These are phyloP conservation scores for Citrus medica DNA, from an alignment of 345 rosid species.

Conservation along the genomic window DNA sequence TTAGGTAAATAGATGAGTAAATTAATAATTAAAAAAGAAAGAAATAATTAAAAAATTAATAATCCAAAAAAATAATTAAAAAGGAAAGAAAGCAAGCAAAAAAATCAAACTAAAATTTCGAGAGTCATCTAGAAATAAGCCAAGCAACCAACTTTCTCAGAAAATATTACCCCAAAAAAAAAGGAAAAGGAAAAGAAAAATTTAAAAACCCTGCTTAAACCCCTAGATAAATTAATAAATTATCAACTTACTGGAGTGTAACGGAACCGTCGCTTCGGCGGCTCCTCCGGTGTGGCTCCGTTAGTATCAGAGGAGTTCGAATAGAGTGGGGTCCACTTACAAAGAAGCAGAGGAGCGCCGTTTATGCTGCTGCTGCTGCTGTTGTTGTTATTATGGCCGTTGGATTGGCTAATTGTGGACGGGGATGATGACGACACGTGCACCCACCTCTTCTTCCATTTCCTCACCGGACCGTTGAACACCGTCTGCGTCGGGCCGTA, in stretches of 20 bases:
- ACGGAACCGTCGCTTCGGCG: conserved; percentile 71
- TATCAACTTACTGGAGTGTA: conserved; percentile 72
- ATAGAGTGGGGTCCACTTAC: conserved; percentile 90
- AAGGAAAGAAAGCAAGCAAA: background rate
- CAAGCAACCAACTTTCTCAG: background rate
- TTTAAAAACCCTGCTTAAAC: conserved; percentile 1
- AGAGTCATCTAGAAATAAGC: background rate
- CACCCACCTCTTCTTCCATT: conserved; percentile 99
- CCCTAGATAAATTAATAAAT: background rate
- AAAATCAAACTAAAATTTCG: background rate
- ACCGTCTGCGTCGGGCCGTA: conserved; percentile 68
- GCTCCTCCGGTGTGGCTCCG: conserved; percentile 48
- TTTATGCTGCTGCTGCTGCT: conserved; percentile 22
- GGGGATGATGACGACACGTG: conserved; percentile 50
- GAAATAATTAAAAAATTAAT: too few species aligned
- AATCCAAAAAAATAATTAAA: background rate
- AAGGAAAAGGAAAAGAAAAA: background rate
- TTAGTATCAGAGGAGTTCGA: conserved; percentile 29
- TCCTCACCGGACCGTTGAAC: conserved; percentile 88
- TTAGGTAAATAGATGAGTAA: too few species aligned
- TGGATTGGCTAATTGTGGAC: conserved; percentile 39
- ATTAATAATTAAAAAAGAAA: background rate
- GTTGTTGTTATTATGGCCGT: conserved; percentile 29
- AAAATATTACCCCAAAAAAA: background rate
- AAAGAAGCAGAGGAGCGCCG: conserved; percentile 65